These are phyloP conservation scores for Xylaria polymorpha DNA, from an alignment of 2,329 filamentous ascomycete genomes.

Conservation along the genomic window DNA sequence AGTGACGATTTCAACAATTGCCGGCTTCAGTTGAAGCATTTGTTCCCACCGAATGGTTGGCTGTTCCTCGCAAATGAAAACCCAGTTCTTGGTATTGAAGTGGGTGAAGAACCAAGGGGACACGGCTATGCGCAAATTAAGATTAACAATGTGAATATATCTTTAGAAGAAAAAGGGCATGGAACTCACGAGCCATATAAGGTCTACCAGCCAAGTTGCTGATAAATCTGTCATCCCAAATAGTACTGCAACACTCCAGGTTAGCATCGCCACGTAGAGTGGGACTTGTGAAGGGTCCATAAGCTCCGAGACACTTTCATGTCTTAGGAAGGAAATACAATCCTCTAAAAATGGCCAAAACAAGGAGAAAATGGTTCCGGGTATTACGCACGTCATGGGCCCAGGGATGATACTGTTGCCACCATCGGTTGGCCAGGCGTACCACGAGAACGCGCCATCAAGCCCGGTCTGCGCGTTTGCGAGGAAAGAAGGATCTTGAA, in stretches of 20 bases:
- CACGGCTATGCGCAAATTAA: conserved; percentile 13
- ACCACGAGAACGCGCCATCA: conserved; percentile 35
- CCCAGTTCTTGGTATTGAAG: conserved; percentile 35
- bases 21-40: conserved; percentile 29
- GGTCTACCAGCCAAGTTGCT: conserved; percentile 28
- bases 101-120: conserved; percentile 35
- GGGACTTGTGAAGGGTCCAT: neutral
- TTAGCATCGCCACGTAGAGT: neutral
- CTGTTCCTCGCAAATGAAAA: conserved; percentile 33
- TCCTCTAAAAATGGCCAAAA: neutral
- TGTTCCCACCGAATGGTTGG: conserved; percentile 31
- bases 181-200: conserved; percentile 34
- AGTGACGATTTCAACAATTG: conserved; percentile 30
- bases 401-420: conserved; percentile 33
- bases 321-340: neutral
- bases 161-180: neutral
- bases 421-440: conserved; percentile 34
- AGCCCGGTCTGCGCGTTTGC: conserved; percentile 33
- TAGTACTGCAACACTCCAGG: conserved; percentile 1
- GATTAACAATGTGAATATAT: neutral
- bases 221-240: conserved; percentile 31
- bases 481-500: conserved; percentile 30
- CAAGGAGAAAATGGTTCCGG: neutral
- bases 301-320: neutral
- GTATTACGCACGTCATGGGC: conserved; percentile 20